A percentile compares a stretch with the other conserved stretches of the same genome.
These are phyloP conservation scores for Wickerhamomyces rabaulensis DNA, from an alignment of 805 yeast genomes.

Conservation along the genomic window DNA sequence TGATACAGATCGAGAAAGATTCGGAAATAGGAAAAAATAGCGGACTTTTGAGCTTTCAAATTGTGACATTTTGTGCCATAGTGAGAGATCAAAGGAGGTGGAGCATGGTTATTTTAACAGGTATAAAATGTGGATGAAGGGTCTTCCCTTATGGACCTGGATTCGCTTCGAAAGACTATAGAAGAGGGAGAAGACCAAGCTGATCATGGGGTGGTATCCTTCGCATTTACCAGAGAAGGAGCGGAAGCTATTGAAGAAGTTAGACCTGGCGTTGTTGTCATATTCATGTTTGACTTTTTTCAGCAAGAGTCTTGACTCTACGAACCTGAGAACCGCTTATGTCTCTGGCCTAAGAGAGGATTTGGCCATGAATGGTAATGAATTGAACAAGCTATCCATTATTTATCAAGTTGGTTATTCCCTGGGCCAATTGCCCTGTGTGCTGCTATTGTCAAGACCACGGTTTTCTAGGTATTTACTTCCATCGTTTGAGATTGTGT, in stretches of 20 bases:
- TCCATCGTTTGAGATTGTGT: constrained; percentile 41
- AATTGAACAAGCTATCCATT: constrained; percentile 30
- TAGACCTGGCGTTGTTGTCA: constrained; percentile 6
- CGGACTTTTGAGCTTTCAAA: too few relatives aligned
- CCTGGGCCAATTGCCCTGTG: constrained; percentile 5
- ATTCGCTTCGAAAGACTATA: too few relatives aligned
- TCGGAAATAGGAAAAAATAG: not conserved
- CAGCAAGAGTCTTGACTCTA: constrained; percentile 49
- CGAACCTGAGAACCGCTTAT: constrained; percentile 58
- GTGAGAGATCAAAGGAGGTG: too few relatives aligned
- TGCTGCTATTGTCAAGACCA: constrained; percentile 36
- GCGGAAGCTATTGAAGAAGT: constrained; percentile 2
- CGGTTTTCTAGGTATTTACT: constrained; percentile 24
- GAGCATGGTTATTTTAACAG: too few relatives aligned
- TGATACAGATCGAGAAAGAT: too few relatives aligned
- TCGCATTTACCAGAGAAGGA: constrained; percentile 1
- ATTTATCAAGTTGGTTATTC: constrained; percentile 6
- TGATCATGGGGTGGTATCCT: constrained; percentile 7
- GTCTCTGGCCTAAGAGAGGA: constrained; percentile 55
- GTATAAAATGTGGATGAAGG: too few relatives aligned
- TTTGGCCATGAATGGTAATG: constrained; percentile 52
- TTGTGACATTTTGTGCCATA: too few relatives aligned
- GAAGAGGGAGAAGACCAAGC: too few relatives aligned
- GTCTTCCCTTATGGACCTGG: too few relatives aligned
- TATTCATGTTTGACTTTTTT: constrained; percentile 13